Conservation (phyloP, 768 basidiomycete genomes). For the Kwoniella sp. region DNA sequence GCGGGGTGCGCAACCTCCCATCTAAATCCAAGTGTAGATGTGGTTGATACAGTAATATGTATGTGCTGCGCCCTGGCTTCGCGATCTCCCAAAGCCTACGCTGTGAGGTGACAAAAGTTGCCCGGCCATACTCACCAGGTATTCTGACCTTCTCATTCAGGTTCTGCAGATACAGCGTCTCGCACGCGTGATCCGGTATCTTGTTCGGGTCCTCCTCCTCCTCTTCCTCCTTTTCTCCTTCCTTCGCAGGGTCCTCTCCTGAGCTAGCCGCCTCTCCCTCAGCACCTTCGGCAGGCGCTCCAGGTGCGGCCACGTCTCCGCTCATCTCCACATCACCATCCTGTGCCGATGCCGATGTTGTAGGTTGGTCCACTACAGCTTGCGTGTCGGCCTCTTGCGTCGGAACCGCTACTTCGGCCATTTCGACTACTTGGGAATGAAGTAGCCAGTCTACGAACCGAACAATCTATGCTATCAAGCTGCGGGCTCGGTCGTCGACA, state of each 20-base stretch:
- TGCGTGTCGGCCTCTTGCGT: too few species aligned
- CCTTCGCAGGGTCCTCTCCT: background rate
- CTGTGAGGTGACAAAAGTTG: too few species aligned
- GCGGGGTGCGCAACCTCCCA: background rate
- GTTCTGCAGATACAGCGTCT: slow-evolving; percentile 94
- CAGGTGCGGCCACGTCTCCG: background rate
- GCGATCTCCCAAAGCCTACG: too few species aligned
- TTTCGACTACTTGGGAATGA: too few species aligned
- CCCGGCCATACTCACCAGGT: slow-evolving; percentile 38
- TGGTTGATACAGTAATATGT: too few species aligned
- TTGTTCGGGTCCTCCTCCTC: slow-evolving; percentile 12
- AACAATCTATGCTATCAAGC: background rate
- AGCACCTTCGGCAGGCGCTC: background rate
- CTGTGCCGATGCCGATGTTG: too few species aligned
- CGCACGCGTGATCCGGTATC: slow-evolving; percentile 55
- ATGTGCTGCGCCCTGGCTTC: too few species aligned
- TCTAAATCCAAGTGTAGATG: too few species aligned
- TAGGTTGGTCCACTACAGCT: slow-evolving; percentile 2
- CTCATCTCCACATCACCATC: slow-evolving; percentile 14
- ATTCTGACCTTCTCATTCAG: slow-evolving; percentile 72
- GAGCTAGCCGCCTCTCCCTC: background rate
- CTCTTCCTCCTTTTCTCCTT: background rate
- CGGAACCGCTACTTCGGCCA: slow-evolving; percentile 14
- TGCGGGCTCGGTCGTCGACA: too few species aligned
- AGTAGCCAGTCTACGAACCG: background rate